phyloP scores from a whole-genome alignment of 305 asterid species.

The Striga hermonthica region DNA sequence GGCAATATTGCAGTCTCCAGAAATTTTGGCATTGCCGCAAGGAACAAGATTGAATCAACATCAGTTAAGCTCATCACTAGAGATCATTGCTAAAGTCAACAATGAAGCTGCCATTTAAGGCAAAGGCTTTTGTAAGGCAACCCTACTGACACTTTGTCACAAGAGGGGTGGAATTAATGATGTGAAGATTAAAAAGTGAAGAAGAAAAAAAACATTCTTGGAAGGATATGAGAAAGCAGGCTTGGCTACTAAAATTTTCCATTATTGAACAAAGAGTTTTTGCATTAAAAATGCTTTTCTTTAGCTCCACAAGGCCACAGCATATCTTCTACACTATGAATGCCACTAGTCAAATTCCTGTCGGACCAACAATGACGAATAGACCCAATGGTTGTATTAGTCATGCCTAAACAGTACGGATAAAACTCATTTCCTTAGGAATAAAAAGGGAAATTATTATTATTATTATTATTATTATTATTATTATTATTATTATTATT shows the following conservation, averaged over 20 bases:
- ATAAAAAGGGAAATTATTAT: too few relatives aligned
- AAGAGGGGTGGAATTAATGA: constrained; percentile 27
- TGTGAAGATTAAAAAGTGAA: constrained; percentile 30
- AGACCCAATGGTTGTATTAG: background rate
- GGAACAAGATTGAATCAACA: constrained; percentile 49
- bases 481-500: too few relatives aligned
- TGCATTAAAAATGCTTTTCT: constrained; percentile 16
- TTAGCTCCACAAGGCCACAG: constrained; percentile 30
- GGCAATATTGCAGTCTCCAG: constrained; percentile 37
- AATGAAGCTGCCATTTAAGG: constrained; percentile 47
- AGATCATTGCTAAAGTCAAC: constrained; percentile 41
- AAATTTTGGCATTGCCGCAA: constrained; percentile 50
- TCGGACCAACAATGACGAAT: constrained; percentile 36
- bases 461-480: too few relatives aligned
- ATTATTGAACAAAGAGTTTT: background rate
- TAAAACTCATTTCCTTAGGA: too few relatives aligned
- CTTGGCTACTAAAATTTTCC: constrained; percentile 5
- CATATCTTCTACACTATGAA: constrained; percentile 22
- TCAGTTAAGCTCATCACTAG: constrained; percentile 41
- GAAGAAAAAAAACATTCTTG: constrained; percentile 25
- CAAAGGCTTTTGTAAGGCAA: constrained; percentile 47
- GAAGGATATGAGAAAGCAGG: constrained; percentile 27
- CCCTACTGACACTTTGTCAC: constrained; percentile 38
- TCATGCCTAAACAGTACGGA: too few relatives aligned
- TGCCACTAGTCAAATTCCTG: constrained; percentile 33